These are phyloP conservation scores for Leccinum pachyderme DNA, from an alignment of 1,284 basidiomycete genomes.

Conservation along the genomic window DNA sequence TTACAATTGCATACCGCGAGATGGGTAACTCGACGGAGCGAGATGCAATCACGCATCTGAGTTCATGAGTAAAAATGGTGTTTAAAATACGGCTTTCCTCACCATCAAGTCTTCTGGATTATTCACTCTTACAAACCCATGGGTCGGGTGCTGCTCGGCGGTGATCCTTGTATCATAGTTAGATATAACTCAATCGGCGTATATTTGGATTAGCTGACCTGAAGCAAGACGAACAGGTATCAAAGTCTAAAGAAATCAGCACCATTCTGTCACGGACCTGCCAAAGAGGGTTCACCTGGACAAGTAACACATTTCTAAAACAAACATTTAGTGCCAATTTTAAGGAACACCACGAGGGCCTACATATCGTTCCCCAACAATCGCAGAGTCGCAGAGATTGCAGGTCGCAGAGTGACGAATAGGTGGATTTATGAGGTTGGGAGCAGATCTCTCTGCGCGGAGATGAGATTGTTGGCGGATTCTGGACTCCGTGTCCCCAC, in stretches of 20 bases:
- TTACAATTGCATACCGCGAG: constrained; percentile 53
- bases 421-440: constrained; percentile 15
- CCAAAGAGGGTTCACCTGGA: constrained; percentile 38
- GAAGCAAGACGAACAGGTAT: constrained; percentile 73
- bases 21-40: constrained; percentile 34
- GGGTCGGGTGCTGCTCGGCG: constrained; percentile 70
- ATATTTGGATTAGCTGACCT: constrained; percentile 36
- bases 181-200: constrained; percentile 1
- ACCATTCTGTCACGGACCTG: background rate
- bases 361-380: constrained; percentile 68
- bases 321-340: constrained; percentile 2
- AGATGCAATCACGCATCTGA: constrained; percentile 26
- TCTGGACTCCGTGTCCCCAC: constrained; percentile 18
- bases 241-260: constrained; percentile 50
- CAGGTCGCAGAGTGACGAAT: constrained; percentile 62
- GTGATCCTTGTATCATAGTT: constrained; percentile 47
- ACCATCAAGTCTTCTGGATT: constrained; percentile 59
- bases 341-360: constrained; percentile 30
- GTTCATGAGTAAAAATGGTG: background rate
- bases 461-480: constrained; percentile 2
- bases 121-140: constrained; percentile 71
- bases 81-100: background rate
- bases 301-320: constrained; percentile 68
- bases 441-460: constrained; percentile 4
- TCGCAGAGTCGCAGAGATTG: constrained; percentile 71